These are phyloP conservation scores for Rhexocercosporidium sp. DNA, from an alignment of 2,329 filamentous ascomycete genomes.

Conservation along the genomic window DNA sequence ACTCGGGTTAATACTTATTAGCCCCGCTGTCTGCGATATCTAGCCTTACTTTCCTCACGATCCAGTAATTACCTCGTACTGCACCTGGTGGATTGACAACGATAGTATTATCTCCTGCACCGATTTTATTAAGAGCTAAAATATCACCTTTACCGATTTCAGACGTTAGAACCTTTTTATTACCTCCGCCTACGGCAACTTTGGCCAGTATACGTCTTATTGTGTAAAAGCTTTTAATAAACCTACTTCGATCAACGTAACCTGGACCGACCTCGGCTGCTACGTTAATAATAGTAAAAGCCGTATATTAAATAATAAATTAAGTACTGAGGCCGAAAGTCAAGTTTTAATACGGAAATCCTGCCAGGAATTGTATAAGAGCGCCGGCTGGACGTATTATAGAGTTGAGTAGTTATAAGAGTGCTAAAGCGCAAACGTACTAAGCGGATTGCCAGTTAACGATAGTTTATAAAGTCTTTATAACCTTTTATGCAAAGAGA, in stretches of 20 bases:
- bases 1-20: not conserved
- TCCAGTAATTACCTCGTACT: conserved; percentile 1
- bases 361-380: not conserved
- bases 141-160: not conserved
- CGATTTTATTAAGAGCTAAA: not conserved
- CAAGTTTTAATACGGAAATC: conserved; percentile 2
- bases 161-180: conserved; percentile 3
- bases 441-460: not conserved
- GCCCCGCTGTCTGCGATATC: not conserved
- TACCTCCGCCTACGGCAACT: conserved; percentile 1
- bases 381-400: not conserved
- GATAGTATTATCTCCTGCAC: not conserved
- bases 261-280: conserved; percentile 3
- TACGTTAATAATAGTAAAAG: conserved; percentile 3
- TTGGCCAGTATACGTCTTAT: conserved; percentile 1
- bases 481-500: conserved; percentile 6
- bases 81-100: conserved; percentile 7
- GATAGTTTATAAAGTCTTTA: not conserved
- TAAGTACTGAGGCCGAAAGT: not conserved
- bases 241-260: not conserved
- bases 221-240: not conserved
- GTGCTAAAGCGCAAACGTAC: not conserved
- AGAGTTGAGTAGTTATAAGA: conserved; percentile 4
- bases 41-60: conserved; percentile 1
- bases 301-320: not conserved